A percentile compares a stretch with the other conserved stretches of the same genome.
These are phyloP conservation scores for Aspergillus latus DNA, from an alignment of 2,329 filamentous ascomycete species.

Conservation along the genomic window DNA sequence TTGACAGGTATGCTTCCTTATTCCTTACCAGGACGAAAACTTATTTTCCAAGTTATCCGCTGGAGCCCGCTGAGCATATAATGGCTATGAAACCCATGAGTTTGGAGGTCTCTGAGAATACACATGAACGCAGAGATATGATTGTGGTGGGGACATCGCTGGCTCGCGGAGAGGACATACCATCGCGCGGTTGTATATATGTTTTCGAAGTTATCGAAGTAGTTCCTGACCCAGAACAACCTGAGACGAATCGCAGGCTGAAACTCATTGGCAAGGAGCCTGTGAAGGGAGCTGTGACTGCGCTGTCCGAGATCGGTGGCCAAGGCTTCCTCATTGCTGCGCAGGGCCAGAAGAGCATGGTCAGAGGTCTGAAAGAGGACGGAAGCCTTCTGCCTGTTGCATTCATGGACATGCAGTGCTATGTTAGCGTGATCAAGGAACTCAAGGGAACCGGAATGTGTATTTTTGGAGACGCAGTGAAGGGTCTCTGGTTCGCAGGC, in stretches of 20 bases:
- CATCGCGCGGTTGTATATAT: constrained; percentile 79
- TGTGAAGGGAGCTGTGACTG: constrained; percentile 87
- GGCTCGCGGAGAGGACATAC: constrained; percentile 84
- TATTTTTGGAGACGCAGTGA: constrained; percentile 84
- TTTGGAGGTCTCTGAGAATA: constrained; percentile 87
- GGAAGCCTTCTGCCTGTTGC: constrained; percentile 88
- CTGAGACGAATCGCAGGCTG: constrained; percentile 81
- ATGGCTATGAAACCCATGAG: constrained; percentile 80
- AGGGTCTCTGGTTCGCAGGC: constrained; percentile 93
- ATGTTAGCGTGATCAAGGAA: constrained; percentile 82
- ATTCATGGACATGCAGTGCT: constrained; percentile 96
- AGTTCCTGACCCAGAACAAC: constrained; percentile 80
- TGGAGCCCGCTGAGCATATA: constrained; percentile 73
- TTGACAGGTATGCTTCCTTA: constrained; percentile 58
- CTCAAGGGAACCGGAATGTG: constrained; percentile 81
- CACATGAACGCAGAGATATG: constrained; percentile 78
- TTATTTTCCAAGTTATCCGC: constrained; percentile 50
- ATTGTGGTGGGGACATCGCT: constrained; percentile 83
- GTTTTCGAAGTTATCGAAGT: constrained; percentile 91
- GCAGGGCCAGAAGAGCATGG: constrained; percentile 97
- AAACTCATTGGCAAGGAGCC: constrained; percentile 88
- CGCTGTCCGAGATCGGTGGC: constrained; percentile 77
- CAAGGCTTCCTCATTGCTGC: constrained; percentile 87
- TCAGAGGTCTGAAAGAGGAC: constrained; percentile 92
- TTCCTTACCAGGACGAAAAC: constrained; percentile 9